Conservation (phyloP, 2,329 filamentous ascomycete species). For the Penicillium sp. region DNA sequence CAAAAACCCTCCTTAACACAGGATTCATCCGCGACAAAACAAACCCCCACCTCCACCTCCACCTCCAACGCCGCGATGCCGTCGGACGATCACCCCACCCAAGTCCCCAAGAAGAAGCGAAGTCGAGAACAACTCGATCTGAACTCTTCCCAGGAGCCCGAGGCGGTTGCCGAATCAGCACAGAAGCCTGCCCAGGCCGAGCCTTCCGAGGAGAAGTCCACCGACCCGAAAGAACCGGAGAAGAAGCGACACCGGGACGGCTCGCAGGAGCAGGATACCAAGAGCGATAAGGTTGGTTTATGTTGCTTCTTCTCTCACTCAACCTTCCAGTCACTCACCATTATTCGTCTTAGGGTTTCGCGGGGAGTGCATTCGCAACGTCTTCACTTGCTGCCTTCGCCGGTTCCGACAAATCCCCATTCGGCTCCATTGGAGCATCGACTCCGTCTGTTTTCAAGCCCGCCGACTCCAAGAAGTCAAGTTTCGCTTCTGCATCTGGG, state of each 20-base stretch:
- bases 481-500: slow-evolving; percentile 33
- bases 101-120: background rate
- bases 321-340: background rate
- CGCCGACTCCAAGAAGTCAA: slow-evolving; percentile 23
- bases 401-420: slow-evolving; percentile 61
- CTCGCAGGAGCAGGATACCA: slow-evolving; percentile 37
- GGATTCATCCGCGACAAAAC: background rate
- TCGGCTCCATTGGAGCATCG: slow-evolving; percentile 55
- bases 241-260: slow-evolving; percentile 46
- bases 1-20: background rate
- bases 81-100: background rate
- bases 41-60: background rate
- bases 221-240: slow-evolving; percentile 27
- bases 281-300: slow-evolving; percentile 26
- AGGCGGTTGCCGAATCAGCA: background rate
- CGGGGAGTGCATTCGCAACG: slow-evolving; percentile 44
- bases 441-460: slow-evolving; percentile 45
- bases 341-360: slow-evolving; percentile 23
- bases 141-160: background rate
- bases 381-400: slow-evolving; percentile 69
- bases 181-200: background rate
- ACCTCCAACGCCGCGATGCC: background rate
- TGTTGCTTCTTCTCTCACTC: background rate
- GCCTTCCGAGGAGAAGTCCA: background rate
- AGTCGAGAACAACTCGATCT: background rate